phyloP scores from a whole-genome alignment of 805 yeast species.

The Alloascoidea hylecoeti region DNA sequence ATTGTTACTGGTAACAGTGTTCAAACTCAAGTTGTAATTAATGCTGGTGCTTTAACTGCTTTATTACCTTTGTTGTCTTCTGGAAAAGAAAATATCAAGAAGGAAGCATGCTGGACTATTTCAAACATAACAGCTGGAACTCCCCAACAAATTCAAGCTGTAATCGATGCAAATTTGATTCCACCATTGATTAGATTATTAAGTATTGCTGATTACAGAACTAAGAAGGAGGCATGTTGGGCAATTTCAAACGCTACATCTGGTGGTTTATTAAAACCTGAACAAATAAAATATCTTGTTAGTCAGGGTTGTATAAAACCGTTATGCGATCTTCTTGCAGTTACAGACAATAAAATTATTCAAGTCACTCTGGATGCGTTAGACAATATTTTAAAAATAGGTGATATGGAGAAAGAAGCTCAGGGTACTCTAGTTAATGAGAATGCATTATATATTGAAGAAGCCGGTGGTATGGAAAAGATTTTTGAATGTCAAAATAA shows the following conservation, averaged over 20 bases:
- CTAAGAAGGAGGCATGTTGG: constrained; percentile 99
- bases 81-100: constrained; percentile 82
- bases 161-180: constrained; percentile 84
- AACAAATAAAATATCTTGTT: constrained; percentile 85
- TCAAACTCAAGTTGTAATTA: constrained; percentile 91
- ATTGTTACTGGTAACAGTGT: constrained; percentile 94
- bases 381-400: constrained; percentile 87
- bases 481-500: constrained; percentile 86
- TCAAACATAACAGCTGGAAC: constrained; percentile 98
- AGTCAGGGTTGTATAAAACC: constrained; percentile 96
- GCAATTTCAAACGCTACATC: constrained; percentile 96
- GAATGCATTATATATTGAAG: constrained; percentile 87
- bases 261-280: constrained; percentile 86
- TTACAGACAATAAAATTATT: constrained; percentile 83
- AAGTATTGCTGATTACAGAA: constrained; percentile 79
- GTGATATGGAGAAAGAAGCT: constrained; percentile 81
- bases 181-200: constrained; percentile 80
- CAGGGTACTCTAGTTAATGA: constrained; percentile 59
- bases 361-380: constrained; percentile 93
- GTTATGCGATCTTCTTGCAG: constrained; percentile 77
- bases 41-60: constrained; percentile 83
- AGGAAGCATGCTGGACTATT: constrained; percentile 98
- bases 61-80: constrained; percentile 67
- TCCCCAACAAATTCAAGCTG: constrained; percentile 90
- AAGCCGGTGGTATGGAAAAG: constrained; percentile 97